Base-by-base conservation (phyloP, 345 rosid species). In the Citropsis articulata region DNA sequence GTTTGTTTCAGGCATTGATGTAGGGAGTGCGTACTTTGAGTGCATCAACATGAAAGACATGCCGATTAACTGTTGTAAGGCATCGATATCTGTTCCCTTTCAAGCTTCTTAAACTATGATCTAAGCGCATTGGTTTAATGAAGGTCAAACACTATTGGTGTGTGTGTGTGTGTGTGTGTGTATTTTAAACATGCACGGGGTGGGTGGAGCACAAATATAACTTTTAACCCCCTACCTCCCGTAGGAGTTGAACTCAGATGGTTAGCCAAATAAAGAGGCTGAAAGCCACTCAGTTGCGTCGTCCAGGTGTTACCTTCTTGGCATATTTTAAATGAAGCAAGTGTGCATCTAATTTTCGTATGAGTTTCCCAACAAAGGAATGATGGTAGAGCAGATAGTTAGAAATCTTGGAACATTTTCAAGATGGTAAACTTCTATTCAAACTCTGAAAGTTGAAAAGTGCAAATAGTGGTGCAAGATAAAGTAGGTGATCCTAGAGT, bases 41-140 rank as follows among this genome's bases (percentile, higher is more conserved):
- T 82, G 88, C 77, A 78, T 91, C 73, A 96, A 89, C 68, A 82
- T 92, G 89, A 90, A 94, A 73, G 98, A 96, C 84, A 85, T 92
- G 90, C 98, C 98, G 24, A 71, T 88, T 60, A 86, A 82, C 79
- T 92, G 90, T 77, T 87, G 99, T 96, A 89, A 88, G 98, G 88
- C 36, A 79, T 48, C 31, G 25, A 30, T 66, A 40, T 75, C 71
- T 14, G 69, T 65, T 36, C 21, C 45, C 35, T 59, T 31, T 33
- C 72, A 65, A 24, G 68, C 25, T 45, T 24, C 73, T 38, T 64
- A 66, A 62, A 62, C 35, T 65, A 25, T 62, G 63, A 60, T 42
- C 68, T 24, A 1, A 61, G 72, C 5, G n/a, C 67, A 68, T 40
- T 42, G 14, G 60, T 42, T 68, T 73, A 12, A 73, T 62, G 53